A percentile compares a stretch with the other conserved stretches of the same genome.
These are phyloP conservation scores for Diaporthe sp. DNA, from an alignment of 2,329 filamentous ascomycete species.

Conservation along the genomic window DNA sequence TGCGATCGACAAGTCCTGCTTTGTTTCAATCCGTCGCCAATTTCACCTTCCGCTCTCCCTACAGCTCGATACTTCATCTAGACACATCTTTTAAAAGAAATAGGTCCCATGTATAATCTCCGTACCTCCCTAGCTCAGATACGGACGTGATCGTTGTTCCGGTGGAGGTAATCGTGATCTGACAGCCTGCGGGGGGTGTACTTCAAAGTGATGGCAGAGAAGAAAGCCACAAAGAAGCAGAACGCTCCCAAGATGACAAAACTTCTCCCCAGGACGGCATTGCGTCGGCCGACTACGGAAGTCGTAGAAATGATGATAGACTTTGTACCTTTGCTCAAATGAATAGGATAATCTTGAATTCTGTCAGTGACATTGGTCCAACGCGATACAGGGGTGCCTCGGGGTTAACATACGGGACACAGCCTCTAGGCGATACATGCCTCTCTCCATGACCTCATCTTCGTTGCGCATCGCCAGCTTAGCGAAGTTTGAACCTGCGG, in stretches of 20 bases:
- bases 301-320: not conserved
- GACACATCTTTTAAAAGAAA: too few species aligned
- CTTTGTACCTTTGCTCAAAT: conserved; percentile 50
- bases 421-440: not conserved
- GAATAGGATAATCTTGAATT: not conserved
- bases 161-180: not conserved
- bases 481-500: not conserved
- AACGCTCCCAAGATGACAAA: not conserved
- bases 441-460: not conserved
- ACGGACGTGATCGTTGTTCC: not conserved
- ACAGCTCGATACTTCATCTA: too few species aligned
- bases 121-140: not conserved
- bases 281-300: not conserved
- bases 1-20: too few species aligned
- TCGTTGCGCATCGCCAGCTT: not conserved
- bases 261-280: not conserved
- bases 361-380: not conserved
- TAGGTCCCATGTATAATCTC: not conserved
- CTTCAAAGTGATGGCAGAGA: not conserved
- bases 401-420: not conserved
- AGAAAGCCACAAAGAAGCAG: not conserved
- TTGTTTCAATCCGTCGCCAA: too few species aligned
- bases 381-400: not conserved
- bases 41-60: too few species aligned
- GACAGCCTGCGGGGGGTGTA: not conserved